Evolutionary conservation across 1,284 basidiomycete species (phyloP).

Genomic region (Apiotrichum gracile): DNA sequence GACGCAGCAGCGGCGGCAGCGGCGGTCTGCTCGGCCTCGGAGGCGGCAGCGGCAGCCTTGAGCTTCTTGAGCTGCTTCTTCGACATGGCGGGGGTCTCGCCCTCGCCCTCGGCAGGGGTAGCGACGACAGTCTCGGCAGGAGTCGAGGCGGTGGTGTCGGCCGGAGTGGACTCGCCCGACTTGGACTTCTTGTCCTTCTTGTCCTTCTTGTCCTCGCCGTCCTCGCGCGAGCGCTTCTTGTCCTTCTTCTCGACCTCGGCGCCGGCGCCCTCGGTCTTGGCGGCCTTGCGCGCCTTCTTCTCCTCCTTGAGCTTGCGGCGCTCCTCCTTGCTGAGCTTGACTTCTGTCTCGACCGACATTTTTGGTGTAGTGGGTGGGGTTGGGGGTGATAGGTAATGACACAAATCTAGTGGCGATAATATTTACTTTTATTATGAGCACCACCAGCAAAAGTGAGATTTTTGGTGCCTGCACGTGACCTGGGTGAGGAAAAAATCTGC

Average conservation of each 20-base stretch:
- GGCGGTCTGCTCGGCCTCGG: conserved; percentile 28
- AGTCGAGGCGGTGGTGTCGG: conserved; percentile 8
- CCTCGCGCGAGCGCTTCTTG: conserved; percentile 33
- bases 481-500: neutral
- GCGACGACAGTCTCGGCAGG: conserved; percentile 18
- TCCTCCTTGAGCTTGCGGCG: conserved; percentile 27
- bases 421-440: neutral
- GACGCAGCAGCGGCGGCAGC: conserved; percentile 16
- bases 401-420: neutral
- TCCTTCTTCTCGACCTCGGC: conserved; percentile 19
- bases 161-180: conserved; percentile 30
- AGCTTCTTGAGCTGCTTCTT: conserved; percentile 46
- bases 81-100: conserved; percentile 16
- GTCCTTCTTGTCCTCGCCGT: conserved; percentile 14
- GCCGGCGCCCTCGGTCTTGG: conserved; percentile 19
- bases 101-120: conserved; percentile 15
- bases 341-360: conserved; percentile 36
- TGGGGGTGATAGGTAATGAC: neutral
- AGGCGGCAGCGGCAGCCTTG: conserved; percentile 22
- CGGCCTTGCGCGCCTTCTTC: conserved; percentile 35
- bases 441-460: neutral
- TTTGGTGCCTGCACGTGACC: conserved; percentile 11
- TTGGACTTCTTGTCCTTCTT: conserved; percentile 38
- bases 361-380: too few relatives aligned
- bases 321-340: conserved; percentile 37